A percentile compares a stretch with the other conserved stretches of the same genome.
phyloP scores from a whole-genome alignment of 129 eudicot species.

The Artemisia tridentata region DNA sequence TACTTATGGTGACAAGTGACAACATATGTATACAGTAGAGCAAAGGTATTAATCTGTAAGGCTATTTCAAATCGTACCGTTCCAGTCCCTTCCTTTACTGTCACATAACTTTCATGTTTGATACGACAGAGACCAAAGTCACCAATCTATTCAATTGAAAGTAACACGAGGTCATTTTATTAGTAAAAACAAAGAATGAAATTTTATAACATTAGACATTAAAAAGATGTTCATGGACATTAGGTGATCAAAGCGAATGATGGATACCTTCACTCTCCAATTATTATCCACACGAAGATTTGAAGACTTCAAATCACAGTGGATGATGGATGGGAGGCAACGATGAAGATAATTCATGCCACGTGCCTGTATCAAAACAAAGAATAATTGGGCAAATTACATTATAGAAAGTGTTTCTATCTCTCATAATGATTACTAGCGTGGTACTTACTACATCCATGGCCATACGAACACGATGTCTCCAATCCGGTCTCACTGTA shows the following conservation, averaged over 20 bases:
- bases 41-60: too few species aligned
- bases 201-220: too few species aligned
- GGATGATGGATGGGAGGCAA: constrained; percentile 72
- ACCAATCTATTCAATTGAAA: too few species aligned
- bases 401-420: not conserved
- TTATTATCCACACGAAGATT: constrained; percentile 82
- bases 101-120: too few species aligned
- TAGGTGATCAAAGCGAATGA: too few species aligned
- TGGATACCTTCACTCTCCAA: constrained; percentile 77
- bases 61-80: too few species aligned
- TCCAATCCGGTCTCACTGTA: constrained; percentile 60
- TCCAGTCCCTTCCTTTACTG: too few species aligned
- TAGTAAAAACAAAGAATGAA: not conserved
- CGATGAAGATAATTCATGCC: constrained; percentile 92
- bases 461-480: constrained; percentile 81
- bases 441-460: constrained; percentile 64
- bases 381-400: not conserved
- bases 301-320: constrained; percentile 89
- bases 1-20: too few species aligned
- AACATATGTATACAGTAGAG: too few species aligned
- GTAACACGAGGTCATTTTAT: too few species aligned
- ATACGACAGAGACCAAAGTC: too few species aligned
- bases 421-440: not conserved
- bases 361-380: constrained; percentile 50
- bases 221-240: too few species aligned